Evolutionary conservation across 2,329 filamentous ascomycete species (phyloP).

Genomic region (Macrophomina phaseolina): DNA sequence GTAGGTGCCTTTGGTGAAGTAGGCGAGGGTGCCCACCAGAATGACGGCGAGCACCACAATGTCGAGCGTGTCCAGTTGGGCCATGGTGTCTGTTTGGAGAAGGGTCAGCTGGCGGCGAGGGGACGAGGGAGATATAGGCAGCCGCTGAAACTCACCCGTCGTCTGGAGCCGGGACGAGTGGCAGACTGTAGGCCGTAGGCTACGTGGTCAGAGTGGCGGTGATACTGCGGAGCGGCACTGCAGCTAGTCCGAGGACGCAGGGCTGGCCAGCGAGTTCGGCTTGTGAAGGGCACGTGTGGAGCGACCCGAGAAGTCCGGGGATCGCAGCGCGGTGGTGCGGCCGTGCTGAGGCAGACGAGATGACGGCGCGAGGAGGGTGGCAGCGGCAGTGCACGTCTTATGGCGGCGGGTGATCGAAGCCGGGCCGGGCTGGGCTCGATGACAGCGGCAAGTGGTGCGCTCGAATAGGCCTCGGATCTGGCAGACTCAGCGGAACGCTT

Average conservation of each 20-base stretch:
- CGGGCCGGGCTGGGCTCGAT: constrained; percentile 1
- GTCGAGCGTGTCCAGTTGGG: constrained; percentile 95
- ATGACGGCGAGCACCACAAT: constrained; percentile 86
- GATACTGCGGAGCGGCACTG: constrained; percentile 17
- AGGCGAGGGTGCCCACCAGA: constrained; percentile 85
- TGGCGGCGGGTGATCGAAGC: constrained; percentile 9
- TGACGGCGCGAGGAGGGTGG: constrained; percentile 1
- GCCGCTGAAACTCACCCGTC: constrained; percentile 11
- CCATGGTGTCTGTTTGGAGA: constrained; percentile 71
- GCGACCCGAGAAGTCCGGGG: constrained; percentile 16
- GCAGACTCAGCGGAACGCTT: constrained; percentile 2
- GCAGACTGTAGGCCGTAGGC: constrained; percentile 5
- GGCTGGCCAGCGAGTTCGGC: constrained; percentile 17
- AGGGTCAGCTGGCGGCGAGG: background rate
- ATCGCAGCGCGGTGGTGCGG: constrained; percentile 14
- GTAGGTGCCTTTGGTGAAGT: constrained; percentile 96
- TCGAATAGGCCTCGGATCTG: constrained; percentile 14
- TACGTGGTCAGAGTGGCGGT: constrained; percentile 27
- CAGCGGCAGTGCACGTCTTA: constrained; percentile 15
- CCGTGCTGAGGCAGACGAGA: constrained; percentile 13
- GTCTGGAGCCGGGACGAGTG: constrained; percentile 3
- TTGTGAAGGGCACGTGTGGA: constrained; percentile 24
- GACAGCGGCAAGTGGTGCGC: background rate
- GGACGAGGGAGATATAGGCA: constrained; percentile 19
- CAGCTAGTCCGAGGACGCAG: constrained; percentile 14